A percentile compares a stretch with the other conserved stretches of the same genome.
Conservation (phyloP, 2,329 filamentous ascomycete genomes). For the Bipolaris zeicola region DNA sequence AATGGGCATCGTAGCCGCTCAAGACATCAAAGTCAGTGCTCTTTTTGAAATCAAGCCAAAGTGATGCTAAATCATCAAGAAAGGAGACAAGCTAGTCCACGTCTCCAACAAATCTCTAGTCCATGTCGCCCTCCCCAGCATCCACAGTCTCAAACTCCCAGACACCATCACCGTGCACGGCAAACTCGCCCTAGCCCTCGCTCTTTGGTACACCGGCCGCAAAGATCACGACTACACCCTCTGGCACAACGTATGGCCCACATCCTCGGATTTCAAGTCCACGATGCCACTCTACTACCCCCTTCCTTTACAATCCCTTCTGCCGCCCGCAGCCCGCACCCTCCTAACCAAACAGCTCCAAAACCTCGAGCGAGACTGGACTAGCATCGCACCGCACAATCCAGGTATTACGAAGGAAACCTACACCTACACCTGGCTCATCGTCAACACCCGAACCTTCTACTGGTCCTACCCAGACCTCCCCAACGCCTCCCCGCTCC, state of each 20-base stretch:
- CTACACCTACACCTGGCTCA: slow-evolving; percentile 64
- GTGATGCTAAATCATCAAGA: slow-evolving; percentile 49
- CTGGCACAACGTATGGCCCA: slow-evolving; percentile 74
- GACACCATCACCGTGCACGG: slow-evolving; percentile 69
- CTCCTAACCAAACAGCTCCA: slow-evolving; percentile 62
- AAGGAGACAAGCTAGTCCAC: slow-evolving; percentile 65
- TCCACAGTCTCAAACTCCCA: slow-evolving; percentile 58
- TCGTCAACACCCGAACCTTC: slow-evolving; percentile 66
- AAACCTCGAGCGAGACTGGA: slow-evolving; percentile 60
- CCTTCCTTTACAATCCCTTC: slow-evolving; percentile 45
- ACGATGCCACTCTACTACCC: slow-evolving; percentile 65
- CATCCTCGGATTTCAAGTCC: slow-evolving; percentile 61
- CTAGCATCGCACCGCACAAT: slow-evolving; percentile 53
- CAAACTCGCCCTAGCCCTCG: slow-evolving; percentile 71
- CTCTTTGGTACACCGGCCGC: slow-evolving; percentile 50
- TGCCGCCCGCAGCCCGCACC: slow-evolving; percentile 46
- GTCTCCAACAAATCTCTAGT: slow-evolving; percentile 69
- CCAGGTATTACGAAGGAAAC: slow-evolving; percentile 47
- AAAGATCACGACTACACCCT: slow-evolving; percentile 54
- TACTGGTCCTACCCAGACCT: slow-evolving; percentile 57
- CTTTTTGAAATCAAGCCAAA: not conserved
- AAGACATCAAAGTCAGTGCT: slow-evolving; percentile 64
- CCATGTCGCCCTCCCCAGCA: slow-evolving; percentile 62
- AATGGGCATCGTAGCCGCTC: slow-evolving; percentile 76
- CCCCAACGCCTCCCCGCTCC: slow-evolving; percentile 47